Base-by-base conservation (phyloP, 176 grass and related monocot species). In the Triticum urartu region DNA sequence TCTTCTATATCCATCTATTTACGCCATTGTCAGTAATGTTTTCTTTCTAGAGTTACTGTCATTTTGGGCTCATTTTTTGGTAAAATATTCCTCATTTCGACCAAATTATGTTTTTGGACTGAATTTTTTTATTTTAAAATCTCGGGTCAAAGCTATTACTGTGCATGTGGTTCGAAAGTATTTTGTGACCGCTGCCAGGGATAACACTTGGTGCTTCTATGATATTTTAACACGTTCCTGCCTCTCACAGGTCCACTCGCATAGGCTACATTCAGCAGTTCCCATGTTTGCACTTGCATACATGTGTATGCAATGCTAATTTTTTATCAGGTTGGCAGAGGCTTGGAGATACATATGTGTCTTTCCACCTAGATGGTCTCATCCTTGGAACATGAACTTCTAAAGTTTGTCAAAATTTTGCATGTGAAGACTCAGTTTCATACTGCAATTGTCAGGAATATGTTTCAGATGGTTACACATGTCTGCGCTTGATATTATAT, bases 161-260 rank as follows among this genome's bases (percentile, higher is more conserved):
- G 87, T 98, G 24, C 95, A 95, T 90, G 95, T 89, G 5, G 95
- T 91, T 22, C 88, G 91, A 50, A 95, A 93, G 66, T 98, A 95
- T 78, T 93, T 95, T 77, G 93, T 26, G 26, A 26, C 26, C 26
- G 26, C 26, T 26, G 26, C 91, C 25, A 88, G 90, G 95, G 95
- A 98, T 88, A 91, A 92, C 79, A 87, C 95, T 3, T 95, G 95
- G 93, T 98, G 95, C 85, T 98, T 98, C 89, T 98, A 98, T 87
- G 95, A 98, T 80, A 89, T 98, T 38, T 82, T 87, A 67, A 90
- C 91, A 82, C 91, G 92, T 71, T 93, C 91, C 58, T 98, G 93
- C 83, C 93, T 98, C 61, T 77, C 92, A 62, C 91, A 95, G 89
- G 95, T 98, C 59, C 35, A 28, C 60, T 70, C 34, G 34, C 34